Conservation (phyloP, 1,139 yeast genomes). For the Arxiozyma slooffiae region DNA sequence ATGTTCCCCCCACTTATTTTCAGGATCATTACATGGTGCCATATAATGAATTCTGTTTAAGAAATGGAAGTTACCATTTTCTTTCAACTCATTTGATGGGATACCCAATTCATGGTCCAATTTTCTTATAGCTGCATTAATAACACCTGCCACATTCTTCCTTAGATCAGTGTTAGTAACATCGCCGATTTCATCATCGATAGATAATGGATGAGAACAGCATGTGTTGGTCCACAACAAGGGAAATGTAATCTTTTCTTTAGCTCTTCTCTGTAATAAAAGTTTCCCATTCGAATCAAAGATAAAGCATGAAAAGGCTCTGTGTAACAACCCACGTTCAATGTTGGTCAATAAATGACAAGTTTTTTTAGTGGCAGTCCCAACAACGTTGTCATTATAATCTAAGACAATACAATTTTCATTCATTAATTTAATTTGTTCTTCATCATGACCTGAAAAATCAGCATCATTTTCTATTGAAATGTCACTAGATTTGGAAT, state of each 20-base stretch:
- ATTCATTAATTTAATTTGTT: constrained; percentile 90
- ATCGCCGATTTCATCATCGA: constrained; percentile 59
- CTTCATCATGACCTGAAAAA: constrained; percentile 82
- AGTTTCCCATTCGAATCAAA: constrained; percentile 71
- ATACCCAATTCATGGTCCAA: constrained; percentile 90
- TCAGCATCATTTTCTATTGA: constrained; percentile 13
- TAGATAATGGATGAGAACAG: constrained; percentile 92
- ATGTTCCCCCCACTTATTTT: constrained; percentile 79
- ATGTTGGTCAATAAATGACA: constrained; percentile 89
- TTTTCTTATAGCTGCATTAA: constrained; percentile 84
- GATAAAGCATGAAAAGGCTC: constrained; percentile 90
- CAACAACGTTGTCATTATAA: constrained; percentile 75
- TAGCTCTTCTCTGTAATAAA: constrained; percentile 87
- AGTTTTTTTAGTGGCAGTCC: constrained; percentile 87
- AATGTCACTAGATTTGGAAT: constrained; percentile 26
- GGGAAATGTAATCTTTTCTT: constrained; percentile 93
- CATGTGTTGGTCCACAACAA: constrained; percentile 98
- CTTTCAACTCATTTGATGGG: constrained; percentile 43
- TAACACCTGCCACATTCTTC: constrained; percentile 66
- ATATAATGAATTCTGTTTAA: constrained; percentile 90
- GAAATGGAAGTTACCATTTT: constrained; percentile 48
- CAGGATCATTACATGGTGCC: constrained; percentile 64
- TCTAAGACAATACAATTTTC: constrained; percentile 92
- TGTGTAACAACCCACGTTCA: constrained; percentile 72
- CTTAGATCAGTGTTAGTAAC: constrained; percentile 32